Evolutionary conservation across 1,284 basidiomycete genomes (phyloP).

Genomic region (Butyriboletus appendiculatus): DNA sequence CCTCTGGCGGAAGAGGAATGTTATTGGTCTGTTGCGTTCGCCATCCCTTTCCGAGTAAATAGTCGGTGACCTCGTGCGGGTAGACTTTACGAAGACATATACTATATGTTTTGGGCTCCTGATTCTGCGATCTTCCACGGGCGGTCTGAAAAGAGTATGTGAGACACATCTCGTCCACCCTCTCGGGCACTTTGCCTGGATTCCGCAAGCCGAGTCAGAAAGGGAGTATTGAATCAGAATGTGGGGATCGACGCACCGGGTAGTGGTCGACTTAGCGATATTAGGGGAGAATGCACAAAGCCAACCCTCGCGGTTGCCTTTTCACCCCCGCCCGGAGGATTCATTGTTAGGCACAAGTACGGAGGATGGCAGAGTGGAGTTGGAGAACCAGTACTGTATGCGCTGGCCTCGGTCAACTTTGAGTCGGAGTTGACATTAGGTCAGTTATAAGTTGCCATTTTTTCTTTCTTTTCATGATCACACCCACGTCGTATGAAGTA

Average conservation of each 20-base stretch:
- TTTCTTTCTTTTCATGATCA: constrained; percentile 9
- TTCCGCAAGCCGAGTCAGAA: constrained; percentile 4
- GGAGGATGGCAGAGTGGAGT: not conserved
- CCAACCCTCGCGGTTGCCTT: constrained; percentile 20
- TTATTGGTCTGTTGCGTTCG: constrained; percentile 17
- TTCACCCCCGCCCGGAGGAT: constrained; percentile 18
- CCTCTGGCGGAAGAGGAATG: constrained; percentile 63
- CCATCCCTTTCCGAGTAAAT: constrained; percentile 40
- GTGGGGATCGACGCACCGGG: constrained; percentile 18
- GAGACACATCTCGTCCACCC: constrained; percentile 72
- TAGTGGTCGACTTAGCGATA: constrained; percentile 29
- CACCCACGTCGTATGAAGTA: constrained; percentile 67
- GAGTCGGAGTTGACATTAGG: constrained; percentile 26
- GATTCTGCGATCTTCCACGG: constrained; percentile 53
- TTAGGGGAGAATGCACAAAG: constrained; percentile 26
- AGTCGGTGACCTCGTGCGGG: constrained; percentile 65
- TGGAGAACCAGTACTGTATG: not conserved
- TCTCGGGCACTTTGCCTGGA: constrained; percentile 55
- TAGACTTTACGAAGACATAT: constrained; percentile 74
- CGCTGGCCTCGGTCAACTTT: constrained; percentile 10
- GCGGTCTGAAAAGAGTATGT: constrained; percentile 70
- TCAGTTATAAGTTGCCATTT: not conserved
- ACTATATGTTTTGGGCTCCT: constrained; percentile 63
- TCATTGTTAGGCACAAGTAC: constrained; percentile 16
- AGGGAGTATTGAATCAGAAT: not conserved